These are phyloP conservation scores for Cardamine chenopodiifolia DNA, from an alignment of 345 rosid genomes.

Conservation along the genomic window DNA sequence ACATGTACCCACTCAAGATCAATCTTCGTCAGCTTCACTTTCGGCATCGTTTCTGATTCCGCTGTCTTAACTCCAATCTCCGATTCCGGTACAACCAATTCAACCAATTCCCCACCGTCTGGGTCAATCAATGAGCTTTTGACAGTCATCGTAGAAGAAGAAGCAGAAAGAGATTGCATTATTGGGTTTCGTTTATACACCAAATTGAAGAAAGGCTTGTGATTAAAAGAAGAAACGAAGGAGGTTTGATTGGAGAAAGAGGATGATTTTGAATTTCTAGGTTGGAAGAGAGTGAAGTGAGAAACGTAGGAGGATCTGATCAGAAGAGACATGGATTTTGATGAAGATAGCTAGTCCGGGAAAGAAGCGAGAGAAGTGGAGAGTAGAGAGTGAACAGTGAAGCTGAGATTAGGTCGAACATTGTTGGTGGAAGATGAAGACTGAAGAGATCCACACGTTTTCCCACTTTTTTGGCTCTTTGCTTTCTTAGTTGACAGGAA, in stretches of 20 bases:
- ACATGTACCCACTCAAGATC: slow-evolving; percentile 98
- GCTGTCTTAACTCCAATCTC: slow-evolving; percentile 51
- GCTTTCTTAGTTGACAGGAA: slow-evolving; percentile 1
- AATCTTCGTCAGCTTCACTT: slow-evolving; percentile 63
- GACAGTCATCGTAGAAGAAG: slow-evolving; percentile 31
- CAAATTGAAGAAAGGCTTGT: slow-evolving; percentile 44
- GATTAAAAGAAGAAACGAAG: slow-evolving; percentile 39
- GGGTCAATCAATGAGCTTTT: slow-evolving; percentile 89
- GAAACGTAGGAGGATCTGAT: slow-evolving; percentile 45
- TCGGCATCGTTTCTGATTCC: slow-evolving; percentile 71
- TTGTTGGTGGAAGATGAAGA: slow-evolving; percentile 28
- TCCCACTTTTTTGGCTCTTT: slow-evolving; percentile 37
- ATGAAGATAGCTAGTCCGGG: neutral
- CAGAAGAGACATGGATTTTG: slow-evolving; percentile 55
- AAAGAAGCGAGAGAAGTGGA: slow-evolving; percentile 42
- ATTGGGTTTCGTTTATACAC: slow-evolving; percentile 37
- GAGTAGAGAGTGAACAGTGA: slow-evolving; percentile 31
- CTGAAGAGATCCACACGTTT: slow-evolving; percentile 57
- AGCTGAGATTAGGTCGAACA: slow-evolving; percentile 39
- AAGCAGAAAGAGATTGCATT: slow-evolving; percentile 18
- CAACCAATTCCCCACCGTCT: slow-evolving; percentile 82
- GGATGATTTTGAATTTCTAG: slow-evolving; percentile 24
- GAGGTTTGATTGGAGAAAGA: slow-evolving; percentile 33
- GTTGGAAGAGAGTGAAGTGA: slow-evolving; percentile 27
- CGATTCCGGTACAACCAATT: slow-evolving; percentile 64